Conservation (phyloP, 768 basidiomycete species). For the Russula emetica region DNA sequence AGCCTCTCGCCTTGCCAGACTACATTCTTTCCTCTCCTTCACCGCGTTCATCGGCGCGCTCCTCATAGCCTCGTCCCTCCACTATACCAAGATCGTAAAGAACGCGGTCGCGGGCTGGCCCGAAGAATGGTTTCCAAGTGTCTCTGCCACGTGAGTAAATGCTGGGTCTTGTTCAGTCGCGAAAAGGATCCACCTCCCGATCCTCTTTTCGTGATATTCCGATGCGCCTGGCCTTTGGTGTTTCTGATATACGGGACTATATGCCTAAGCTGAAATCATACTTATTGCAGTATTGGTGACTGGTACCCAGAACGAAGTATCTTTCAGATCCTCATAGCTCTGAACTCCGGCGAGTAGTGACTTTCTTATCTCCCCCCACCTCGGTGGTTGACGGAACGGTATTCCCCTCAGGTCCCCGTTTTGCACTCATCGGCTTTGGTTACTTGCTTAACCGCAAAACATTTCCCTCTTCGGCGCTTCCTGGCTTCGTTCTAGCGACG, state of each 20-base stretch:
- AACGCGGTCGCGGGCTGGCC: constrained; percentile 81
- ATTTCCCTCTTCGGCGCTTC: constrained; percentile 40
- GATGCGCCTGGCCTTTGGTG: not conserved
- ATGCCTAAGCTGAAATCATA: not conserved
- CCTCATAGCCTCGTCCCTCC: constrained; percentile 57
- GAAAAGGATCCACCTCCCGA: not conserved
- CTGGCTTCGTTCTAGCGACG: constrained; percentile 48
- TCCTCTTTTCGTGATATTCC: not conserved
- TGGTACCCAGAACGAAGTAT: constrained; percentile 83
- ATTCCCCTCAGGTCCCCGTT: constrained; percentile 50
- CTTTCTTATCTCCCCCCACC: not conserved
- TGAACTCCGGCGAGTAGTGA: constrained; percentile 58
- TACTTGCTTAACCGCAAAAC: constrained; percentile 52
- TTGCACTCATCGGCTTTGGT: constrained; percentile 58
- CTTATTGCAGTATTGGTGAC: constrained; percentile 68
- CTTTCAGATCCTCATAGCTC: constrained; percentile 84
- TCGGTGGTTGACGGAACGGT: not conserved
- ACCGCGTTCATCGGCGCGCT: constrained; percentile 65
- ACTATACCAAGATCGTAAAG: constrained; percentile 81
- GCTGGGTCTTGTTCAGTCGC: not conserved
- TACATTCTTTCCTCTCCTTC: constrained; percentile 63
- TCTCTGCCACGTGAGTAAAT: constrained; percentile 67
- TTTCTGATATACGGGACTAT: not conserved
- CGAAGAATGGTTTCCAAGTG: constrained; percentile 88
- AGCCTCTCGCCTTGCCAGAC: constrained; percentile 54